These are phyloP conservation scores for Salix viminalis DNA, from an alignment of 345 rosid species.

Conservation along the genomic window DNA sequence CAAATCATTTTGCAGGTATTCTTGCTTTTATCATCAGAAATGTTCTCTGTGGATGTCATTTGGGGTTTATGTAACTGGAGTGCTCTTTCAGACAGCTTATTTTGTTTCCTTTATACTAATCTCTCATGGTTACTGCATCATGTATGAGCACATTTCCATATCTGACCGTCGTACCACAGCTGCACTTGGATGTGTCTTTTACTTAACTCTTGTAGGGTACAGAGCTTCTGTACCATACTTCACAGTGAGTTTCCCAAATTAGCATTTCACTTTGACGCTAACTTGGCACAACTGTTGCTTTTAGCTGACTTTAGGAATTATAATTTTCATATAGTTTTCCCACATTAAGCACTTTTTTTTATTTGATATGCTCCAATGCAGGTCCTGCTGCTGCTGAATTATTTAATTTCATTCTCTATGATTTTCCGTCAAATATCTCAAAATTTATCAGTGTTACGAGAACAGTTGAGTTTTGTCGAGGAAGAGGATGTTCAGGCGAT, in stretches of 20 bases:
- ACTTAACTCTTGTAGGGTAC: conserved; percentile 87
- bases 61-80: conserved; percentile 89
- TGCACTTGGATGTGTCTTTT: conserved; percentile 75
- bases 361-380: conserved; percentile 24
- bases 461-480: conserved; percentile 66
- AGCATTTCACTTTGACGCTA: background rate
- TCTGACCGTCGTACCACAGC: conserved; percentile 77
- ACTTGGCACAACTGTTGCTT: background rate
- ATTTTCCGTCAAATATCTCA: conserved; percentile 81
- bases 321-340: background rate
- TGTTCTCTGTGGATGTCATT: conserved; percentile 97
- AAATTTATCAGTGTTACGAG: conserved; percentile 58
- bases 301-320: conserved; percentile 3
- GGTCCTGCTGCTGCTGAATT: conserved; percentile 80
- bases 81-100: conserved; percentile 86
- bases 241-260: conserved; percentile 47
- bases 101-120: conserved; percentile 84
- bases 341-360: conserved; percentile 5
- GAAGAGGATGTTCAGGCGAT: conserved; percentile 79
- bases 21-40: conserved; percentile 71
- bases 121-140: conserved; percentile 90
- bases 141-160: conserved; percentile 74
- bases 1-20: conserved; percentile 52
- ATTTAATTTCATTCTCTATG: conserved; percentile 67
- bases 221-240: conserved; percentile 90